A percentile compares a stretch with the other conserved stretches of the same genome.
Evolutionary conservation across 768 basidiomycete species (phyloP).

Genomic region (Amanita molliuscula): DNA sequence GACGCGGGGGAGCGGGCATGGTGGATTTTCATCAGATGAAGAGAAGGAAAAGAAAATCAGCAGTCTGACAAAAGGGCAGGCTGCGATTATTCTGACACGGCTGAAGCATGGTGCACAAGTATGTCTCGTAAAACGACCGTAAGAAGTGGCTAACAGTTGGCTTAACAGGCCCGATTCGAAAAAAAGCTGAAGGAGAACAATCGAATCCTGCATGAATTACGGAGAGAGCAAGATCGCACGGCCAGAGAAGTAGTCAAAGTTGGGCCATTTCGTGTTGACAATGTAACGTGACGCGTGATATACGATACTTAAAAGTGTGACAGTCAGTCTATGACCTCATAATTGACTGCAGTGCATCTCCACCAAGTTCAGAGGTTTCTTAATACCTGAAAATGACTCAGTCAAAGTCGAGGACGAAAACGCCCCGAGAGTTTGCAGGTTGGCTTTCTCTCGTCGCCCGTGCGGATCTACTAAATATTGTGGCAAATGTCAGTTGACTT

Average conservation of each 20-base stretch:
- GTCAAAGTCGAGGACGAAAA: conserved; percentile 35
- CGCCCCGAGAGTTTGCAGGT: conserved; percentile 67
- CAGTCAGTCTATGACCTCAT: conserved; percentile 4
- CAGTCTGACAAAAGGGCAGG: conserved; percentile 65
- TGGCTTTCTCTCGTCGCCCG: conserved; percentile 11
- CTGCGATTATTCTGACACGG: conserved; percentile 69
- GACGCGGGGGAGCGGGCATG: conserved; percentile 10
- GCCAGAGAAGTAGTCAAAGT: conserved; percentile 50
- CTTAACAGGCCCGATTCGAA: conserved; percentile 35
- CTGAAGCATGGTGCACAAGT: conserved; percentile 72
- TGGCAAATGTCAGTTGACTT: conserved; percentile 42
- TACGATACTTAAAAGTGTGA: neutral
- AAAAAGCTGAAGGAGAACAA: conserved; percentile 34
- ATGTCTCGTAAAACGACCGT: conserved; percentile 4
- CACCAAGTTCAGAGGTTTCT: neutral
- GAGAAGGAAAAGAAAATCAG: conserved; percentile 22
- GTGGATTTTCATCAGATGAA: conserved; percentile 12
- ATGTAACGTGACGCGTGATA: neutral
- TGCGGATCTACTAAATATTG: conserved; percentile 5
- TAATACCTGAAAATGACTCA: neutral
- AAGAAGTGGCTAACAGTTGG: conserved; percentile 2
- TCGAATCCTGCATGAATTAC: conserved; percentile 21
- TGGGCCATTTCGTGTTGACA: conserved; percentile 32
- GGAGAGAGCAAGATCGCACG: conserved; percentile 41
- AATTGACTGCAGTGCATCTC: neutral